Percentiles rank a stretch among this genome's conserved stretches.
Conservation (phyloP, 1,139 yeast genomes). For the Kodamaea plutei region DNA sequence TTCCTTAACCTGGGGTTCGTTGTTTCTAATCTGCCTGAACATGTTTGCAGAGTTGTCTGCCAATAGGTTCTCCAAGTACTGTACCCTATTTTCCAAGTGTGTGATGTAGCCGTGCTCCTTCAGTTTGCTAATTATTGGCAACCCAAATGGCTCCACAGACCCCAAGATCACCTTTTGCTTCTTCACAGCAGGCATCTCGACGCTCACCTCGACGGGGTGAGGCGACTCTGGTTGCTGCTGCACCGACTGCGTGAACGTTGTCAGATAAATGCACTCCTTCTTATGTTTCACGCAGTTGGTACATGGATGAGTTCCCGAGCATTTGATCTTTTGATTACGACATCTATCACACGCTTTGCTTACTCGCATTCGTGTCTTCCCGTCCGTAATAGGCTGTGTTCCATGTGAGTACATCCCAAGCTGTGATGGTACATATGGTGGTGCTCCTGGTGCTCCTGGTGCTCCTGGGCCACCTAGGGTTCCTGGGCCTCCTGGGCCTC, state of each 20-base stretch:
- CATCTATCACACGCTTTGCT: conserved; percentile 55
- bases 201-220: conserved; percentile 3
- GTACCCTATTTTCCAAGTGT: conserved; percentile 39
- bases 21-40: conserved; percentile 14
- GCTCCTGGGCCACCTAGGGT: background rate
- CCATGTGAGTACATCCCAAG: conserved; percentile 1
- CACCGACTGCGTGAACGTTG: conserved; percentile 8
- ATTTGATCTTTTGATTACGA: conserved; percentile 56
- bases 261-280: conserved; percentile 35
- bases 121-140: conserved; percentile 16
- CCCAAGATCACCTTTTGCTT: conserved; percentile 10
- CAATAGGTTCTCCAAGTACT: conserved; percentile 35
- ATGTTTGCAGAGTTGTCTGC: conserved; percentile 15
- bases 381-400: background rate
- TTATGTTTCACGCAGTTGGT: conserved; percentile 43
- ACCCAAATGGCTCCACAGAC: conserved; percentile 16
- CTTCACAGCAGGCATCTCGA: conserved; percentile 4
- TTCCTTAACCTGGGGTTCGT: conserved; percentile 18
- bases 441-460: background rate
- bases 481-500: background rate
- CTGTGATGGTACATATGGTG: conserved; percentile 1
- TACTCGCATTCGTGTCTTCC: conserved; percentile 34
- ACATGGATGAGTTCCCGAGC: conserved; percentile 58
- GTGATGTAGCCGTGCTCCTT: conserved; percentile 21
- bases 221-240: conserved; percentile 4